Evolutionary conservation across 164 flowering plant genomes (phyloP), one percentile per base, ranked within the genome.

Genomic region (Euptelea pleiosperma): DNA sequence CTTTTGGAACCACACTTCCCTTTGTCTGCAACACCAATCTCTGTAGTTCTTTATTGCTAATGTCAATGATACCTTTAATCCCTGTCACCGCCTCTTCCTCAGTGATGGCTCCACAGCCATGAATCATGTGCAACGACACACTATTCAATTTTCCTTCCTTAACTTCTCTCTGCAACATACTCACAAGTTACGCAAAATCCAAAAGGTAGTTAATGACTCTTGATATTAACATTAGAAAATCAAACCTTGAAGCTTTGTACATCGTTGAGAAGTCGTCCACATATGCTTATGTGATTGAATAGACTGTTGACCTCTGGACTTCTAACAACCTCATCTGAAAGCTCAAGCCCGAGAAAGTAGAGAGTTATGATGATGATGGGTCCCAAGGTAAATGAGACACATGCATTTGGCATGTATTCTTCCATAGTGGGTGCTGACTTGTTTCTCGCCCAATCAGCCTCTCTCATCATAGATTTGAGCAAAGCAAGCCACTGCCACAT

Each of bases 71-170:
- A 16, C 28, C 26, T 60, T 60, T 84, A 28, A 84, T 57, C 31
- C 65, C 73, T 43, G 30, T 35, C 18, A 76, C 56, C 7, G 73
- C 79, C 42, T 79, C 83, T 44, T 77, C 86, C 77, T 82, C 72
- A 35, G 72, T 73, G 6, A 42, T 22, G 18, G 7, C 61, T 15
- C 72, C 77, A 15, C 29, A 14, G 8, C 68, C 64, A 33, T 68
- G 78, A 39, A 67, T 70, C 66, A 85, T 66, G 63, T 43, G 66
- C 75, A 93, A 46, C 2, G 84, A 52, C 9, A 93, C 64, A 4
- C 87, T 77, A 65, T 86, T 93, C 58, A 82, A 42, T 68, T 87
- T 93, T 37, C 98, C 96, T 64, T 80, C 67, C 43, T 57, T 54
- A 21, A 26, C 39, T 40, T 73, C 73, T 21, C 68, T 69, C 76